phyloP scores from a whole-genome alignment of 2,329 filamentous ascomycete genomes.

The Macrophomina phaseolina region DNA sequence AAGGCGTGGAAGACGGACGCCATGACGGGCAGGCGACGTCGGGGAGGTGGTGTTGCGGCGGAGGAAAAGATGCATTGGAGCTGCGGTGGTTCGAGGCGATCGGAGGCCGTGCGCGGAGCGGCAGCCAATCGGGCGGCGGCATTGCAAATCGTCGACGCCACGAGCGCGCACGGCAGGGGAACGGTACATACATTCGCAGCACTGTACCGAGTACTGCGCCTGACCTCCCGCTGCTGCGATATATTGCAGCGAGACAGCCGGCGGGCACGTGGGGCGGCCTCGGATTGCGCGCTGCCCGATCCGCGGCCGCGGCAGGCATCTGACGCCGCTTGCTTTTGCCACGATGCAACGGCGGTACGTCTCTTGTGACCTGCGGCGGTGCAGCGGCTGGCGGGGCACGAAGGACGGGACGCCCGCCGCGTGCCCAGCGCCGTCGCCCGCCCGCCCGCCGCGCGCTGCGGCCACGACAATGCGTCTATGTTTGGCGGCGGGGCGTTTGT shows the following conservation, averaged over 20 bases:
- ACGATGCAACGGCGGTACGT: background rate
- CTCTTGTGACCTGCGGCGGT: conserved; percentile 3
- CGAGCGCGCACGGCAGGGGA: background rate
- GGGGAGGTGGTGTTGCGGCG: conserved; percentile 8
- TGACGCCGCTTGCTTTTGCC: conserved; percentile 8
- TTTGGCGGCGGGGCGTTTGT: background rate
- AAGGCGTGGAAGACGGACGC: conserved; percentile 44
- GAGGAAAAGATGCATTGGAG: conserved; percentile 18
- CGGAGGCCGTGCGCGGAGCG: conserved; percentile 16
- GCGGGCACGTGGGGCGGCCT: background rate
- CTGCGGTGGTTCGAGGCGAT: conserved; percentile 21
- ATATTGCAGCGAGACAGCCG: background rate
- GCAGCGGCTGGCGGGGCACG: too few relatives aligned
- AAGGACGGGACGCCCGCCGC: too few relatives aligned
- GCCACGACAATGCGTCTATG: background rate
- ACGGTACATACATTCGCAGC: background rate
- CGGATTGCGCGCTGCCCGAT: conserved; percentile 8
- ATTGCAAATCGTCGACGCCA: conserved; percentile 19
- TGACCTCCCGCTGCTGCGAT: background rate
- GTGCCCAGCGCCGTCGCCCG: too few relatives aligned
- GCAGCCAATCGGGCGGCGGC: conserved; percentile 2
- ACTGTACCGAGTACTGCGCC: background rate
- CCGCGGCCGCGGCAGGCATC: background rate
- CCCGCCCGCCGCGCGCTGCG: background rate
- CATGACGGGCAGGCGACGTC: conserved; percentile 35